Evolutionary conservation across 2,329 filamentous ascomycete genomes (phyloP).

Genomic region (Cylindrodendrum hubeiense): DNA sequence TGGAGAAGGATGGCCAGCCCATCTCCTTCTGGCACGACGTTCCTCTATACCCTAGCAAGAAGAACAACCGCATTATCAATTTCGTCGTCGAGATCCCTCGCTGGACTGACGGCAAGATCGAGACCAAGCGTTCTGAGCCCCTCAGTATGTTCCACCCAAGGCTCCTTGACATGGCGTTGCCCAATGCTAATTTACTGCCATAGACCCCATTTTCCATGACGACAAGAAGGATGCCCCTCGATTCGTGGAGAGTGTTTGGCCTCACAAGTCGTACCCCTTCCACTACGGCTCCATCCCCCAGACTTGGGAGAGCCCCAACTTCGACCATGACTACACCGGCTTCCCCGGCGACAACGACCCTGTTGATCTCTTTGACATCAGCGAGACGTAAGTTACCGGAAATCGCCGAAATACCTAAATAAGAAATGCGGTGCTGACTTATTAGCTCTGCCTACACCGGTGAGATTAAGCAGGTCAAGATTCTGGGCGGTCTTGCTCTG

Average conservation of each 20-base stretch:
- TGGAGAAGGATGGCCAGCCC: constrained; percentile 53
- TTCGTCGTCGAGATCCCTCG: constrained; percentile 57
- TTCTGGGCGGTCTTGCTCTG: constrained; percentile 55
- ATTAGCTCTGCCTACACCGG: constrained; percentile 47
- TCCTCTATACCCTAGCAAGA: constrained; percentile 52
- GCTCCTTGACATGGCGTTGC: not conserved
- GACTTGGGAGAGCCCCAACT: constrained; percentile 59
- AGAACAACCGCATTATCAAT: constrained; percentile 51
- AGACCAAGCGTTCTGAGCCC: constrained; percentile 54
- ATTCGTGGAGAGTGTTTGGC: constrained; percentile 57
- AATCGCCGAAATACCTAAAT: not conserved
- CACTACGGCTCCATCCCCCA: constrained; percentile 59
- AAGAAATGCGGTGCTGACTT: not conserved
- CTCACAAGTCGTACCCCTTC: constrained; percentile 58
- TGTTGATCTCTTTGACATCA: constrained; percentile 56
- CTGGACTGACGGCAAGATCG: constrained; percentile 57
- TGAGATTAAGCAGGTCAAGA: constrained; percentile 57
- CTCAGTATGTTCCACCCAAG: constrained; percentile 46
- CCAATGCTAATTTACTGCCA: not conserved
- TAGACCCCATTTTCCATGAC: constrained; percentile 58
- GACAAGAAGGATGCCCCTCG: constrained; percentile 50
- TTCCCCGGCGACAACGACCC: constrained; percentile 56
- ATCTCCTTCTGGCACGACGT: constrained; percentile 59
- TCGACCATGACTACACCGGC: constrained; percentile 53
- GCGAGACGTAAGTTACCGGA: constrained; percentile 33